Evolutionary conservation across 192 early-diverging fungal species (phyloP).

Genomic region (Podochytrium sp.): DNA sequence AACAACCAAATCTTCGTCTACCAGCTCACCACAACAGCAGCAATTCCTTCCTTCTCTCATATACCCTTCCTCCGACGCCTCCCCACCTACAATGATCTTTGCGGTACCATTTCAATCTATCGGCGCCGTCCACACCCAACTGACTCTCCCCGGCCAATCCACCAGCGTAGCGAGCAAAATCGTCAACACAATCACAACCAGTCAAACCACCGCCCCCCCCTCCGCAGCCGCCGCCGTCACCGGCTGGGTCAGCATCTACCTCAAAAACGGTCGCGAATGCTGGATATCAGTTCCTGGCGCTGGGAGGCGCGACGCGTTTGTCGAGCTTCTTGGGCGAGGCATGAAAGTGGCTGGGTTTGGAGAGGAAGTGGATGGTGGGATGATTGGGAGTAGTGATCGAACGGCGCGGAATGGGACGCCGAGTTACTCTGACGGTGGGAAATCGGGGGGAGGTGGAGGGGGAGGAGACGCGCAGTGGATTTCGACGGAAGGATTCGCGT

Average conservation of each 20-base stretch:
- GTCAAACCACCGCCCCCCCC: not conserved
- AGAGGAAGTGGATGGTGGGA: not conserved
- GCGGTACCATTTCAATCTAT: constrained; percentile 51
- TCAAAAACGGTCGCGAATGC: constrained; percentile 15
- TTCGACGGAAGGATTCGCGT: constrained; percentile 27
- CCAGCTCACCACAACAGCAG: not conserved
- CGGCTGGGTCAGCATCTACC: constrained; percentile 17
- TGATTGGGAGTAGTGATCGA: not conserved
- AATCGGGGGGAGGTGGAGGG: not conserved
- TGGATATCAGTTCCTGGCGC: constrained; percentile 15
- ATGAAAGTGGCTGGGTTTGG: not conserved
- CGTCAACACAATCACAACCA: not conserved
- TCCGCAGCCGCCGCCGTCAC: constrained; percentile 1
- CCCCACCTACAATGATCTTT: constrained; percentile 27
- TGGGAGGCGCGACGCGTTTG: constrained; percentile 14
- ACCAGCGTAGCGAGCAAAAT: not conserved
- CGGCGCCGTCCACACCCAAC: constrained; percentile 23
- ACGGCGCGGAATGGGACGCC: not conserved
- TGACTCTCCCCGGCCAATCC: not conserved
- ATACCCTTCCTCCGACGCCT: not conserved
- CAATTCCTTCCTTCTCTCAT: constrained; percentile 18
- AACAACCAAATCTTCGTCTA: not conserved
- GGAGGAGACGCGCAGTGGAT: constrained; percentile 26
- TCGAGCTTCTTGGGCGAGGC: constrained; percentile 7
- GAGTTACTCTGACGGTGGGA: not conserved